Evolutionary conservation across 495 filamentous ascomycete genomes (phyloP).

Genomic region (Penicillium parvum): DNA sequence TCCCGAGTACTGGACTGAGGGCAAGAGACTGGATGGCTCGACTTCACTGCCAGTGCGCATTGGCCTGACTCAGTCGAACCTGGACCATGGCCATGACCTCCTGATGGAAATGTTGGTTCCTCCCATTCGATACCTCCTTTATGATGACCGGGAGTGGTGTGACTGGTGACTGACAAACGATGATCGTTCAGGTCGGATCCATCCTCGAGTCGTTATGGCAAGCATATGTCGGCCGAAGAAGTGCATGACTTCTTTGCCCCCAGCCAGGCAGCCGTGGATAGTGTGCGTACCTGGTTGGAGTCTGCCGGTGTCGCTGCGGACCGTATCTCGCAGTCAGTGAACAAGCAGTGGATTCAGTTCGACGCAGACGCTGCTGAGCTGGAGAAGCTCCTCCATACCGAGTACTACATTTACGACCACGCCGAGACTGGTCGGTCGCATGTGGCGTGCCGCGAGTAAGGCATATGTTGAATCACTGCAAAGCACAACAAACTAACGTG

Average conservation of each 20-base stretch:
- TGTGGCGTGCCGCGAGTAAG: conserved; percentile 43
- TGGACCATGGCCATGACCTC: conserved; percentile 49
- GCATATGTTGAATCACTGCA: neutral
- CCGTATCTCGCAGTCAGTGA: conserved; percentile 43
- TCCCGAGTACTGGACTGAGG: conserved; percentile 32
- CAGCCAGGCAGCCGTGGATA: conserved; percentile 31
- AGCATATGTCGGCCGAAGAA: conserved; percentile 42
- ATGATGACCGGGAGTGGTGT: too few species aligned
- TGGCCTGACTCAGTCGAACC: conserved; percentile 50
- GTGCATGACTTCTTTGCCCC: conserved; percentile 52
- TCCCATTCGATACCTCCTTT: neutral
- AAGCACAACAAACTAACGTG: too few species aligned
- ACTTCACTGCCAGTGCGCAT: conserved; percentile 51
- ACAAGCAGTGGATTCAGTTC: conserved; percentile 53
- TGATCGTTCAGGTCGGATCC: conserved; percentile 29
- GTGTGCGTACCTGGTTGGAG: conserved; percentile 47
- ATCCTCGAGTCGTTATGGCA: conserved; percentile 48
- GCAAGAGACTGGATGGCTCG: conserved; percentile 23
- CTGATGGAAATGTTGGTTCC: conserved; percentile 48
- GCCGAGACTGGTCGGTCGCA: conserved; percentile 39
- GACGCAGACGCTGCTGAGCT: conserved; percentile 48
- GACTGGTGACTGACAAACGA: neutral
- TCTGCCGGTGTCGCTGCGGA: conserved; percentile 42
- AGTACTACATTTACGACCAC: conserved; percentile 56
- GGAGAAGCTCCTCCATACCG: conserved; percentile 52